These are phyloP conservation scores for Cercospora sesami DNA, from an alignment of 2,329 filamentous ascomycete genomes.

Conservation along the genomic window DNA sequence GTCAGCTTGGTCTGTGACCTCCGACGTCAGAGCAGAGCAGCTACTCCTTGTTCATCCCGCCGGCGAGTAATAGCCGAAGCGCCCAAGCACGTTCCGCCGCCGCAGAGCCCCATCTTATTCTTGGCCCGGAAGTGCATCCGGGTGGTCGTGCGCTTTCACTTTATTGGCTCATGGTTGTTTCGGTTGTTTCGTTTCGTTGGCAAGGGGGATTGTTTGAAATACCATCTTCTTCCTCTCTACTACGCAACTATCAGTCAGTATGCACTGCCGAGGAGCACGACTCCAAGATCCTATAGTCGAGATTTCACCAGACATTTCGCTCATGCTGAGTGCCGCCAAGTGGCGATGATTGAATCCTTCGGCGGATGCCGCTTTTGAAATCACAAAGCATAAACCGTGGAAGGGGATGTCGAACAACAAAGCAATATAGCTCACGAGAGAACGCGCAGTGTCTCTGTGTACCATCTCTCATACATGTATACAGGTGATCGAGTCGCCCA, in stretches of 20 bases:
- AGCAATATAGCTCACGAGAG: background rate
- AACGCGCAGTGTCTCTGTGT: background rate
- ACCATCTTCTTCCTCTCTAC: background rate
- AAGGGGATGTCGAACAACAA: background rate
- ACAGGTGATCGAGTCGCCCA: background rate
- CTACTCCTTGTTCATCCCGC: background rate
- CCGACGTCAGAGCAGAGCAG: background rate
- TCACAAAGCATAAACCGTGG: background rate
- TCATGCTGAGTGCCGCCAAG: background rate
- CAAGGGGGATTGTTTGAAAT: background rate
- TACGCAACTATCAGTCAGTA: background rate
- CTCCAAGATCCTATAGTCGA: background rate
- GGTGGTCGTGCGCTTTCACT: background rate
- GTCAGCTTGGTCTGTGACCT: background rate
- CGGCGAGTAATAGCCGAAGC: background rate
- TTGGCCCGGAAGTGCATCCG: background rate
- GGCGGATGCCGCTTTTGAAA: background rate
- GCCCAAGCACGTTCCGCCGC: background rate
- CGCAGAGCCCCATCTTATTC: constrained; percentile 1
- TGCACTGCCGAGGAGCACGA: too few relatives aligned
- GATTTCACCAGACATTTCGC: background rate
- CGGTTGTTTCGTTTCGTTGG: background rate
- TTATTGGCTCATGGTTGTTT: background rate
- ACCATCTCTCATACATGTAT: background rate
- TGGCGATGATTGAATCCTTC: background rate